phyloP scores from a whole-genome alignment of 1,139 yeast genomes.

The Sugiyamaella xylanicola region DNA sequence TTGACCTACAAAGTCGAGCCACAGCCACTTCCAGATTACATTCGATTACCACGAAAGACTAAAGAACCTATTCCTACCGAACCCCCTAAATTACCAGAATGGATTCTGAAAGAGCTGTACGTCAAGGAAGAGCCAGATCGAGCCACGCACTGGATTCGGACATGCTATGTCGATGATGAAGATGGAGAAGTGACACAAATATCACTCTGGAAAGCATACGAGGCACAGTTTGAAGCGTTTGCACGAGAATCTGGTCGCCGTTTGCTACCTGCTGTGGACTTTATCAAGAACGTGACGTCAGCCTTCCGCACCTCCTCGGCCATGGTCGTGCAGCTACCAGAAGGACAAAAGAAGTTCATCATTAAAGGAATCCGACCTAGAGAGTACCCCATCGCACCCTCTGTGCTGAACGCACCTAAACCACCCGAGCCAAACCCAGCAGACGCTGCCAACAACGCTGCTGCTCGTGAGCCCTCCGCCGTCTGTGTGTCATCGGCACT shows the following conservation, averaged over 20 bases:
- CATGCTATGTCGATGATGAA: constrained; percentile 77
- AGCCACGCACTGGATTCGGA: constrained; percentile 93
- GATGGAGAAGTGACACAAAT: constrained; percentile 93
- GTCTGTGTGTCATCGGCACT: constrained; percentile 43
- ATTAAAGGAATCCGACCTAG: constrained; percentile 88
- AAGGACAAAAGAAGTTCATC: constrained; percentile 75
- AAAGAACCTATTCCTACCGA: constrained; percentile 50
- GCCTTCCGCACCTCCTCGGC: constrained; percentile 94
- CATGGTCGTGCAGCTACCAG: constrained; percentile 68
- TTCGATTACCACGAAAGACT: constrained; percentile 44
- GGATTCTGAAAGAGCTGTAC: constrained; percentile 62
- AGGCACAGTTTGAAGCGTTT: constrained; percentile 68
- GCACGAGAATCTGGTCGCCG: constrained; percentile 51
- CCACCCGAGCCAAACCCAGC: constrained; percentile 16
- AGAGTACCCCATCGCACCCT: constrained; percentile 49
- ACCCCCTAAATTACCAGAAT: constrained; percentile 69
- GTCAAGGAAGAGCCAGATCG: constrained; percentile 81
- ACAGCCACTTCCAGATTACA: constrained; percentile 40
- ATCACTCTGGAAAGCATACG: constrained; percentile 94
- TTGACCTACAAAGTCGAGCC: constrained; percentile 53
- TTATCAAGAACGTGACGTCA: constrained; percentile 87
- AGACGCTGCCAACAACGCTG: constrained; percentile 16
- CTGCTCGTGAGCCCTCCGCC: constrained; percentile 36
- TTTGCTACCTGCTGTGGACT: constrained; percentile 91
- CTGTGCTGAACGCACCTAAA: constrained; percentile 29